A percentile compares a stretch with the other conserved stretches of the same genome.
phyloP scores from a whole-genome alignment of 2,329 filamentous ascomycete species.

The Xylaria sp. region DNA sequence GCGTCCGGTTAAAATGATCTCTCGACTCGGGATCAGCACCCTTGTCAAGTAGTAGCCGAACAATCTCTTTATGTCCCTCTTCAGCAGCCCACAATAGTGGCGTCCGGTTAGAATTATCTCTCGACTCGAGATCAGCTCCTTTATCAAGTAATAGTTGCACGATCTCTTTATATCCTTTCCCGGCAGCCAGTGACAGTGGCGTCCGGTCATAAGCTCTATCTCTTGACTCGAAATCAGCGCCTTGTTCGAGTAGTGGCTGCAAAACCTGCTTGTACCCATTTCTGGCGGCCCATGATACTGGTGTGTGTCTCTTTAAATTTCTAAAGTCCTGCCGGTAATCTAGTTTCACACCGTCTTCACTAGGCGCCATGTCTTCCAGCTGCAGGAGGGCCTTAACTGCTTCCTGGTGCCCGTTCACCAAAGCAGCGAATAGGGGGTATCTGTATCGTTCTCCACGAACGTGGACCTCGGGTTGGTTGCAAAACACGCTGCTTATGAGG shows the following conservation, averaged over 20 bases:
- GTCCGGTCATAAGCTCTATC: background rate
- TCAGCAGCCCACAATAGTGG: background rate
- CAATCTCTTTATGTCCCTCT: background rate
- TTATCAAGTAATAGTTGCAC: conserved; percentile 2
- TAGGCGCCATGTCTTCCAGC: background rate
- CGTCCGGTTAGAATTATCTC: background rate
- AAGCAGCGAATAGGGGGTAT: conserved; percentile 27
- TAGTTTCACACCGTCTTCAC: background rate
- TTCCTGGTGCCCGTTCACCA: conserved; percentile 18
- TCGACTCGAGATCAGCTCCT: background rate
- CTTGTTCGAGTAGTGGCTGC: background rate
- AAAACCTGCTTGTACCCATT: background rate
- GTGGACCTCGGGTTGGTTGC: background rate
- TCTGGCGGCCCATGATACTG: background rate
- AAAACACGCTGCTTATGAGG: conserved; percentile 10
- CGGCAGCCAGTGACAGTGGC: background rate
- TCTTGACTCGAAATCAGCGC: background rate
- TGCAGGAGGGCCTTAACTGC: conserved; percentile 18
- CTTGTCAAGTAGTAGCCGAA: background rate
- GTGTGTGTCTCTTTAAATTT: background rate
- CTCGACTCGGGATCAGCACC: background rate
- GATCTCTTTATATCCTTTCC: background rate
- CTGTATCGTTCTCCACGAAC: background rate
- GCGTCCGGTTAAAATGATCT: background rate
- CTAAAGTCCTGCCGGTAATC: background rate